Conservation (phyloP, 2,329 filamentous ascomycete genomes). For the Penicillium sp. region DNA sequence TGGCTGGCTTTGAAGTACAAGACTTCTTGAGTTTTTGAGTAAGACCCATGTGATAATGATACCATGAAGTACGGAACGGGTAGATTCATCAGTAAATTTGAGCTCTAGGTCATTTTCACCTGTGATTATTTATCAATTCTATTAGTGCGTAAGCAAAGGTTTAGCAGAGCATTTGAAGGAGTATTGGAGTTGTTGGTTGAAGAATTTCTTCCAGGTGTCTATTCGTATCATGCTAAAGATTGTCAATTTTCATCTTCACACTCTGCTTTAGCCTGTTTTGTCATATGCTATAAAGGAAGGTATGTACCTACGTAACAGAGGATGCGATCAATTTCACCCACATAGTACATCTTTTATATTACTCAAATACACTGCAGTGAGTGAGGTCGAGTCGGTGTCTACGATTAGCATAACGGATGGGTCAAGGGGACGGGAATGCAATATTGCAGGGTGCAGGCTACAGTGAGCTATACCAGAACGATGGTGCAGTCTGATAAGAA, state of each 20-base stretch:
- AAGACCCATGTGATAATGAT: too few relatives aligned
- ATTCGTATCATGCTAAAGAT: neutral
- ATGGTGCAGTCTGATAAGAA: neutral
- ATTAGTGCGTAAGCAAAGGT: too few relatives aligned
- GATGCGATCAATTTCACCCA: neutral
- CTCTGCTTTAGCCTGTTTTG: neutral
- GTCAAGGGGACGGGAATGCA: neutral
- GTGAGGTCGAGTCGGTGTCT: neutral
- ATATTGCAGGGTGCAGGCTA: neutral
- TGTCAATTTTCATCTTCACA: neutral
- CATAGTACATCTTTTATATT: neutral
- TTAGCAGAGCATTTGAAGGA: neutral
- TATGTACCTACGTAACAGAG: neutral
- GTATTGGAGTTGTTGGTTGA: neutral
- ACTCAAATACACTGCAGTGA: too few relatives aligned
- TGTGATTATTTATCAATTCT: too few relatives aligned
- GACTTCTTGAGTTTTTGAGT: too few relatives aligned
- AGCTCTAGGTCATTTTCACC: too few relatives aligned
- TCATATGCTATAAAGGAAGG: neutral
- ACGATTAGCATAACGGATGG: neutral
- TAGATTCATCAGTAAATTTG: too few relatives aligned
- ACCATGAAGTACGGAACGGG: too few relatives aligned
- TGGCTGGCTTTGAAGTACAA: too few relatives aligned
- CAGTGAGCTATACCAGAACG: neutral
- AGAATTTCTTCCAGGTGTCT: too few relatives aligned